Evolutionary conservation across 1,139 yeast species (phyloP), one percentile per base, ranked within the genome.

Genomic region (Kurtzmaniella quercitrusa): DNA sequence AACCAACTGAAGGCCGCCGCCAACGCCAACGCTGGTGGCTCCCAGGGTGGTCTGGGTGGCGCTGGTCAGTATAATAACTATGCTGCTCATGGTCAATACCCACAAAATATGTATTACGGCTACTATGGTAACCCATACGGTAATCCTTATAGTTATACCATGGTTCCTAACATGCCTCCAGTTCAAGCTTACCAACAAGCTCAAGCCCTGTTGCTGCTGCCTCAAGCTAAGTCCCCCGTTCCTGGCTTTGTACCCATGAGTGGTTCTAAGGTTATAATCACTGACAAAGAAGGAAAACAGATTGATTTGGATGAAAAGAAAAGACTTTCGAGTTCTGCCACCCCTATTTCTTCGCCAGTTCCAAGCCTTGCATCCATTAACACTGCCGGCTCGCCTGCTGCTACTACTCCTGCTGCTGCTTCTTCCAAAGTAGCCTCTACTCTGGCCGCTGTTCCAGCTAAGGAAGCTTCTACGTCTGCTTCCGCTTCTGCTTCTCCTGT

Each of bases 241-340:
- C 38, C 46, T 3, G 41, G 41, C 11, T 15, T 14, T 14, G 25
- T 36, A 18, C 33, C 43, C 14, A 31, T 31, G 16, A 14, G 18
- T 16, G 36, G 36, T 14, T 14, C 18, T 5, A 63, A 54, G 48
- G 52, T 71, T 25, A 70, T 64, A 50, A 63, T 73, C 48, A 70
- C 77, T 42, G 74, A 71, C 46, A 71, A 68, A 52, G 76, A 71
- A 41, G 78, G 78, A n/a, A 70, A 66, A 48, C 72, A 64, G 39
- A 66, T 72, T 42, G 75, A 72, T 50, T 69, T 70, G 50, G 77
- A 72, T 45, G 75, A 69, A 41, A 69, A 68, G 58, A 70, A 67
- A 56, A 65, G 60, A 54, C 50, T 47, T n/a, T 46, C 54, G 6
- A 50, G 46, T 18, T 39, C 50, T 7, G 47, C 47, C 34, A 52